Evolutionary conservation across 148 eudicot species (phyloP).

Genomic region (Chenopodium formosanum): DNA sequence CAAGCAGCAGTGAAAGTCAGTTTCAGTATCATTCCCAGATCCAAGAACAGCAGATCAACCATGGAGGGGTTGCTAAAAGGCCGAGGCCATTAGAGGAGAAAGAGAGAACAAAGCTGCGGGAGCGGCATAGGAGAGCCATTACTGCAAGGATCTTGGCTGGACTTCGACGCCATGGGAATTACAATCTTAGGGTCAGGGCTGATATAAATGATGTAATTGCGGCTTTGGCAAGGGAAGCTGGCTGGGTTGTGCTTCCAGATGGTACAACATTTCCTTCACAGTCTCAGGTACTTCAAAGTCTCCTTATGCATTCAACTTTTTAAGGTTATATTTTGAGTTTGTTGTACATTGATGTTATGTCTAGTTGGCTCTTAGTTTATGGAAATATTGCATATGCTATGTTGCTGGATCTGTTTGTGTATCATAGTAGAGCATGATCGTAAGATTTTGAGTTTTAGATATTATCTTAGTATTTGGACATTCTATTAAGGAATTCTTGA

Average conservation of each 20-base stretch:
- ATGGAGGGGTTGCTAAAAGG: slow-evolving; percentile 60
- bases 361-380: background rate
- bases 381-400: background rate
- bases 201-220: slow-evolving; percentile 98
- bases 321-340: background rate
- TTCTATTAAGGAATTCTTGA: too few relatives aligned
- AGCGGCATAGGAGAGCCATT: slow-evolving; percentile 94
- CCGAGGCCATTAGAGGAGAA: slow-evolving; percentile 92
- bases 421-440: background rate
- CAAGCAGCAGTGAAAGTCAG: slow-evolving; percentile 36
- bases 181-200: slow-evolving; percentile 96
- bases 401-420: background rate
- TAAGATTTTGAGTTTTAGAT: background rate
- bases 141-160: slow-evolving; percentile 95
- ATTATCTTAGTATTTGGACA: background rate
- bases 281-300: slow-evolving; percentile 55
- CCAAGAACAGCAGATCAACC: slow-evolving; percentile 61
- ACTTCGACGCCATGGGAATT: slow-evolving; percentile 93
- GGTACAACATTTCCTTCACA: slow-evolving; percentile 94
- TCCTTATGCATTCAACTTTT: background rate
- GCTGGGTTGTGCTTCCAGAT: slow-evolving; percentile 99
- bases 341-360: slow-evolving; percentile 4
- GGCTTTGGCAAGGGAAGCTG: slow-evolving; percentile 98
- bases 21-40: slow-evolving; percentile 59
- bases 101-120: slow-evolving; percentile 94